Conservation (phyloP, 2,329 filamentous ascomycete species). For the Raffaelea albimanens region DNA sequence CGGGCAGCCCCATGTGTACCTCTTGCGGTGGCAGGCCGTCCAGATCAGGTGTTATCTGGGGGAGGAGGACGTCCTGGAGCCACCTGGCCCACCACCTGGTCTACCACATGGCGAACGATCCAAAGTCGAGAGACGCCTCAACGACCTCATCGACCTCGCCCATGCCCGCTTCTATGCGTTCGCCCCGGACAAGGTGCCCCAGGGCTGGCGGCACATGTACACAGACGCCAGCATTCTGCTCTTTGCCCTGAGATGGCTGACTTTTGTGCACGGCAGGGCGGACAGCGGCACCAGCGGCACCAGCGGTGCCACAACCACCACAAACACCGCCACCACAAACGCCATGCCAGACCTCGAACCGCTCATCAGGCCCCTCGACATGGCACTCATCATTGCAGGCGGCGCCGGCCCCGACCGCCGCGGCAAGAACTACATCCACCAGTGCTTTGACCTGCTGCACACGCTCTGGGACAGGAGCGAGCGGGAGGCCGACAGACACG, state of each 20-base stretch:
- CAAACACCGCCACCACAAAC: not conserved
- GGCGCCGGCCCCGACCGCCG: conserved; percentile 41
- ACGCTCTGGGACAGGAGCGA: conserved; percentile 13
- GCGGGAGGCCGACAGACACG: not conserved
- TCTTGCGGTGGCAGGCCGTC: too few relatives aligned
- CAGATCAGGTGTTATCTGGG: too few relatives aligned
- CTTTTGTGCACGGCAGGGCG: too few relatives aligned
- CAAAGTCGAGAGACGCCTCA: conserved; percentile 28
- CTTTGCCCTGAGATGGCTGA: conserved; percentile 27
- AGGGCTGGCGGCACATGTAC: conserved; percentile 61
- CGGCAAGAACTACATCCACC: conserved; percentile 40
- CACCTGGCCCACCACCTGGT: too few relatives aligned
- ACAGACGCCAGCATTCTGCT: conserved; percentile 60
- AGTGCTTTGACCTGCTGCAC: conserved; percentile 35
- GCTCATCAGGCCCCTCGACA: conserved; percentile 61
- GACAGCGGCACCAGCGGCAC: not conserved
- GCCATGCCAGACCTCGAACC: conserved; percentile 29
- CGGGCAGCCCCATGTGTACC: too few relatives aligned
- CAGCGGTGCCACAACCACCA: not conserved
- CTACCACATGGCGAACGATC: too few relatives aligned
- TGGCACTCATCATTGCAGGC: conserved; percentile 66
- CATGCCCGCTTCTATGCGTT: conserved; percentile 62
- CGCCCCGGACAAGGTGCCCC: conserved; percentile 55
- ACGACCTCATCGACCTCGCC: conserved; percentile 48
- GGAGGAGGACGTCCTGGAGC: too few relatives aligned